Base-by-base conservation (phyloP, 306 rosid genomes). In the Vachellia pachyceras region DNA sequence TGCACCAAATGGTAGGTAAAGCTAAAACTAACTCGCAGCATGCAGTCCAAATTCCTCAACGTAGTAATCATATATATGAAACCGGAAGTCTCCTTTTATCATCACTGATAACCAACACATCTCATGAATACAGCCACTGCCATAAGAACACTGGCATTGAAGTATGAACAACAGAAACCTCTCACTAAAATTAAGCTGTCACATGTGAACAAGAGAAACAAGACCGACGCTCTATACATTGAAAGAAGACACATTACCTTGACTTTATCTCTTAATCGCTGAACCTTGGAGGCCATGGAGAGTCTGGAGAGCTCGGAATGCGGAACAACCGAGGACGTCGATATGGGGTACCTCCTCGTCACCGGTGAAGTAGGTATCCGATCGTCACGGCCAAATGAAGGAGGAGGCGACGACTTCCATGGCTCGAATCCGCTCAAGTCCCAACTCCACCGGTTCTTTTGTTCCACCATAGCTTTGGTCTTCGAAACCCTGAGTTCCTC, bases 371-470 rank as follows among this genome's bases (percentile, higher is more conserved):
- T 87, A 5, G 85, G 71, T 67, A 39, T 79, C 79, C 61, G 86
- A 83, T 87, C 87, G 33, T 82, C 92, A 23, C 76, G 79, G 73
- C 85, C 90, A 54, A 74, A 71, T 45, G 87, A 77, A 72, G 87
- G 44, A 64, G 89, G 49, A 63, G 90, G 65, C 13, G 92, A 69
- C 78, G 89, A 77, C 54, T 91, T 91, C 88, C 91, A 85, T 5
- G 94, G 96, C 84, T 89, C 91, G 76, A 91, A 93, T n/a, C 92
- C 97, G 63, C 89, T 61, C 10, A 93, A 84, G 78, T 93, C 91
- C 97, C 97, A 93, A 89, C 87, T 93, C 97, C 97, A 93, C 39
- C 89, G 83, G 83, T 78, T 87, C 88, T 78, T 85, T 83, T 86
- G 89, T 79, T 91, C 94, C 89, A 80, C 94, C 97, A 93, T 91